Conservation (phyloP, 2,329 filamentous ascomycete genomes). For the Fusarium brevicatenulatum region DNA sequence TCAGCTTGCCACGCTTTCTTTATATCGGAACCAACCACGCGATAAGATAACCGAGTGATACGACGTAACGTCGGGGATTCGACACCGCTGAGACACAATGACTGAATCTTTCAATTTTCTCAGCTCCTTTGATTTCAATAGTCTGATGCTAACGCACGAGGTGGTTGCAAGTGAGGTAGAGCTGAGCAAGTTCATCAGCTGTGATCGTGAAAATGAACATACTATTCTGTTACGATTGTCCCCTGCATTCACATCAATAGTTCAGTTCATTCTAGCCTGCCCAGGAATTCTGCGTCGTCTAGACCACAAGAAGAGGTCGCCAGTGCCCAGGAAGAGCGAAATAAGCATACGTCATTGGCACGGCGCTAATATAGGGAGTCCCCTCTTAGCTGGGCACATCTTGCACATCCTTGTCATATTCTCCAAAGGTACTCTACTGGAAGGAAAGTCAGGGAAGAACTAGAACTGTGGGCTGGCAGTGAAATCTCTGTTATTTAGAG, state of each 20-base stretch:
- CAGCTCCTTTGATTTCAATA: accelerated
- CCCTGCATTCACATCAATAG: accelerated
- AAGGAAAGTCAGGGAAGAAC: accelerated
- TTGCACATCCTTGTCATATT: neutral
- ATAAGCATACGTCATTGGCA: neutral
- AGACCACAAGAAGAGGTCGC: neutral
- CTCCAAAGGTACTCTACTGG: neutral
- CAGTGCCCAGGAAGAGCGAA: accelerated
- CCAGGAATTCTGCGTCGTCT: accelerated
- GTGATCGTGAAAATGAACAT: accelerated
- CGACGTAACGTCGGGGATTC: accelerated
- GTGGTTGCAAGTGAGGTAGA: neutral
- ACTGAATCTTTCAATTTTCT: neutral
- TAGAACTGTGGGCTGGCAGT: neutral
- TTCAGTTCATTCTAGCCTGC: accelerated
- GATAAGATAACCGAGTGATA: neutral
- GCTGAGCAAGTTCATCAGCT: neutral
- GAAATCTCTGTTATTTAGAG: accelerated
- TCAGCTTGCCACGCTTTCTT: neutral
- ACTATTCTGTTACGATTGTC: accelerated
- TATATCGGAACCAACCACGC: neutral
- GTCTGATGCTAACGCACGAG: neutral
- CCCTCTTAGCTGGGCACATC: neutral
- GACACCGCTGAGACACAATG: neutral
- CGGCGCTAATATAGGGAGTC: neutral